These are phyloP conservation scores for Termitomyces sp. DNA, from an alignment of 768 basidiomycete species.

Conservation along the genomic window DNA sequence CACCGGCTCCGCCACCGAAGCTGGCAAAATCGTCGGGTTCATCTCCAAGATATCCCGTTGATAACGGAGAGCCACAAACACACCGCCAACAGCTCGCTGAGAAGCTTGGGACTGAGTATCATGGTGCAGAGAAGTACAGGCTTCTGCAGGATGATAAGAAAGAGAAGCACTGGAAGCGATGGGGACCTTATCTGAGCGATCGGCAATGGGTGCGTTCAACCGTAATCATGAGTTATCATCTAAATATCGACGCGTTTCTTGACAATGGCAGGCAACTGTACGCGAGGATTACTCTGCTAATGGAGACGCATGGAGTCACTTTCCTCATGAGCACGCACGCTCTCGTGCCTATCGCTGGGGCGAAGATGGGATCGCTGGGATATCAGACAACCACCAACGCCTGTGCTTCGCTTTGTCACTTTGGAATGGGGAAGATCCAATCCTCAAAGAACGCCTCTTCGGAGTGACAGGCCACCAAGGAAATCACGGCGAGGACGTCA, in stretches of 20 bases:
- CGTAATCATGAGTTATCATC: background rate
- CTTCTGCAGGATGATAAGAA: conserved; percentile 77
- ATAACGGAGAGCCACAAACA: conserved; percentile 17
- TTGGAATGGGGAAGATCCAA: conserved; percentile 93
- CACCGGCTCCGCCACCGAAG: conserved; percentile 42
- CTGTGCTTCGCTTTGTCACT: conserved; percentile 86
- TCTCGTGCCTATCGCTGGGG: conserved; percentile 98
- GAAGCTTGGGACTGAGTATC: conserved; percentile 64
- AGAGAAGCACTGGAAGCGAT: conserved; percentile 93
- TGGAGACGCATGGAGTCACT: conserved; percentile 94
- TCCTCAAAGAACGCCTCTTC: conserved; percentile 94
- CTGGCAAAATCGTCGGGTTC: conserved; percentile 31
- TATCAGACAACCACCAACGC: conserved; percentile 95
- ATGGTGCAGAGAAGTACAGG: conserved; percentile 77
- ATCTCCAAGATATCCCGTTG: conserved; percentile 23
- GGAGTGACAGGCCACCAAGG: conserved; percentile 97
- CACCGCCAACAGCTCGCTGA: conserved; percentile 65
- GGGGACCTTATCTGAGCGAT: conserved; percentile 97
- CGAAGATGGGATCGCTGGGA: conserved; percentile 95
- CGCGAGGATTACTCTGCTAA: conserved; percentile 97
- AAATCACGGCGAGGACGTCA: conserved; percentile 99
- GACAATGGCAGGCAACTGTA: conserved; percentile 74
- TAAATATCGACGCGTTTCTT: conserved; percentile 11
- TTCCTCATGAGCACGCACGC: conserved; percentile 89
- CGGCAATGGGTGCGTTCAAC: conserved; percentile 85